Percentiles rank a stretch among this genome's conserved stretches.
Evolutionary conservation across 2,329 filamentous ascomycete genomes (phyloP).

Genomic region (Westerdykella aurantiaca): DNA sequence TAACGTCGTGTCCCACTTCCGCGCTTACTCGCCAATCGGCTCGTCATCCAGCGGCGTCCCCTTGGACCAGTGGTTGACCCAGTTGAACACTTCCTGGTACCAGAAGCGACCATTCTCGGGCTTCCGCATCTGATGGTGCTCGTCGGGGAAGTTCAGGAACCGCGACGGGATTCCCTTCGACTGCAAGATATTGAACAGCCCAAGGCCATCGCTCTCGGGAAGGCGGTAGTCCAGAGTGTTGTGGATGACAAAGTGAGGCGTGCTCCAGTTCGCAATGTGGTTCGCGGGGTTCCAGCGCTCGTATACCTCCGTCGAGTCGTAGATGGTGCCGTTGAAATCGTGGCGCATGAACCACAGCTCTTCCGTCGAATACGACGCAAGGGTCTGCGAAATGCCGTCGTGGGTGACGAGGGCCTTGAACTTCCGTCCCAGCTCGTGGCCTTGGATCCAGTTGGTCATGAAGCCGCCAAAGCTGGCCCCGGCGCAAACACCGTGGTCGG

Average conservation of each 20-base stretch:
- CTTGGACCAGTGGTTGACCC: constrained; percentile 34
- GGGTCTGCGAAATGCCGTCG: constrained; percentile 69
- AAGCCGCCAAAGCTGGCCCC: constrained; percentile 52
- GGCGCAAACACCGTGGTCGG: constrained; percentile 62
- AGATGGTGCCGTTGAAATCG: constrained; percentile 36
- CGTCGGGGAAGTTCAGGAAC: constrained; percentile 74
- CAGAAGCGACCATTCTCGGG: constrained; percentile 89
- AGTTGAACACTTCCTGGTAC: constrained; percentile 55
- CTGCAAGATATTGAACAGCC: constrained; percentile 82
- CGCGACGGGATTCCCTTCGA: constrained; percentile 67
- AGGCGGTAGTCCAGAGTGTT: constrained; percentile 86
- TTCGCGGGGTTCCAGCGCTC: constrained; percentile 53
- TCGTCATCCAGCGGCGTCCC: constrained; percentile 24
- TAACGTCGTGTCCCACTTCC: too few relatives aligned
- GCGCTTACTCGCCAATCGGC: constrained; percentile 24
- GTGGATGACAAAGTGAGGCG: constrained; percentile 84
- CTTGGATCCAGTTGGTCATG: constrained; percentile 76
- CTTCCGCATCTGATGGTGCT: constrained; percentile 77
- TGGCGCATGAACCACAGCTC: constrained; percentile 50
- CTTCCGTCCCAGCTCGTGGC: constrained; percentile 70
- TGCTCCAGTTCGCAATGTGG: constrained; percentile 65
- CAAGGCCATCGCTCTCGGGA: constrained; percentile 75
- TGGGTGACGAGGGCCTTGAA: constrained; percentile 88
- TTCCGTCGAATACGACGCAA: constrained; percentile 43
- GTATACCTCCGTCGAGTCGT: constrained; percentile 42